Conservation (phyloP, 2,329 filamentous ascomycete genomes). For the Penicillium decumbens region DNA sequence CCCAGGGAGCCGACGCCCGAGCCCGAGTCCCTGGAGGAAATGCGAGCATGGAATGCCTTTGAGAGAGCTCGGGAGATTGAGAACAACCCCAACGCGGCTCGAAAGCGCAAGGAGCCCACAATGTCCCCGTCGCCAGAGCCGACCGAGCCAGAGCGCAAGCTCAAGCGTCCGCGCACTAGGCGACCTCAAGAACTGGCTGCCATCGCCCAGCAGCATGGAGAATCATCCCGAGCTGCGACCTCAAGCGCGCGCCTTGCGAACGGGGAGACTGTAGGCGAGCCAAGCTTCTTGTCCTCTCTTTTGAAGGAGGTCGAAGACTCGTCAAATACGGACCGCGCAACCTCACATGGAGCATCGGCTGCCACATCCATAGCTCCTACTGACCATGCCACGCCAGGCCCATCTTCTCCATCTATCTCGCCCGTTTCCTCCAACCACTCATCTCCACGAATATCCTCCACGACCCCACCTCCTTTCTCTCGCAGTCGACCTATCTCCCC, state of each 20-base stretch:
- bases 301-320: slow-evolving; percentile 77
- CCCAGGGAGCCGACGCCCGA: slow-evolving; percentile 47
- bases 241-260: slow-evolving; percentile 29
- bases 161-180: slow-evolving; percentile 81
- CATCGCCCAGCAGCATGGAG: slow-evolving; percentile 40
- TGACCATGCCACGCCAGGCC: slow-evolving; percentile 38
- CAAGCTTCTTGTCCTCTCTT: slow-evolving; percentile 80
- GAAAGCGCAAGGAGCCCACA: slow-evolving; percentile 52
- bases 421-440: slow-evolving; percentile 40
- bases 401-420: slow-evolving; percentile 42
- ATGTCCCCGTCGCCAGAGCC: slow-evolving; percentile 73
- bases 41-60: slow-evolving; percentile 82
- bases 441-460: slow-evolving; percentile 37
- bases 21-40: slow-evolving; percentile 72
- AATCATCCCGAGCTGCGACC: slow-evolving; percentile 36
- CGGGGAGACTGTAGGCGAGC: slow-evolving; percentile 49
- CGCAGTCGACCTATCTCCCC: slow-evolving; percentile 35
- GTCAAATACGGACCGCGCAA: slow-evolving; percentile 28
- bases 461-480: slow-evolving; percentile 37
- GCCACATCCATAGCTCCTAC: slow-evolving; percentile 34
- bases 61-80: slow-evolving; percentile 74
- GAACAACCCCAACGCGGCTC: slow-evolving; percentile 45
- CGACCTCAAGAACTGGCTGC: slow-evolving; percentile 55
- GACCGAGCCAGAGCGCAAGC: slow-evolving; percentile 68
- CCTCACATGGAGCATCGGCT: slow-evolving; percentile 31